phyloP scores from a whole-genome alignment of 306 rosid genomes.

The Adenanthera pavonina region DNA sequence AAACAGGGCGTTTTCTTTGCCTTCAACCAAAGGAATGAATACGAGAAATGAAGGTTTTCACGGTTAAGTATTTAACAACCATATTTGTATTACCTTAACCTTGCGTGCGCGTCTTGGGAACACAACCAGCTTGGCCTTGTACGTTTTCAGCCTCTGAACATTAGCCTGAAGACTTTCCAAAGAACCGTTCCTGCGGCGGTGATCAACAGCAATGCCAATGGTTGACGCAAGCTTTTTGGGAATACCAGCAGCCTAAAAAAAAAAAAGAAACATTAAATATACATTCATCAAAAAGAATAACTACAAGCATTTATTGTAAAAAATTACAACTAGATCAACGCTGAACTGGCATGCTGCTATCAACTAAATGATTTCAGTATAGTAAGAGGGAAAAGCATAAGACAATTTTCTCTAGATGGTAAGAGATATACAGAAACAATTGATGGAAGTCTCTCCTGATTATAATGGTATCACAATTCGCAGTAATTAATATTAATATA shows the following conservation, averaged over 20 bases:
- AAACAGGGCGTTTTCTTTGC: not conserved
- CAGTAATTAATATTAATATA: not conserved
- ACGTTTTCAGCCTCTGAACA: constrained; percentile 58
- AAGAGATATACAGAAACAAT: not conserved
- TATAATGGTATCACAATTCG: not conserved
- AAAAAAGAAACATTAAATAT: not conserved
- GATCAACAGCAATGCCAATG: constrained; percentile 60
- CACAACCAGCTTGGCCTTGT: constrained; percentile 59
- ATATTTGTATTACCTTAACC: constrained; percentile 37
- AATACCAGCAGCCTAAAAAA: constrained; percentile 55
- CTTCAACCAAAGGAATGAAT: not conserved
- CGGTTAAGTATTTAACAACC: not conserved
- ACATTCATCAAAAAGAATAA: not conserved
- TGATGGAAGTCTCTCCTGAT: not conserved
- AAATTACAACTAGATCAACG: not conserved
- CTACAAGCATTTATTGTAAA: not conserved
- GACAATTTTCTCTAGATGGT: too few relatives aligned
- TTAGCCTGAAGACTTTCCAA: constrained; percentile 56
- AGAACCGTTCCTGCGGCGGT: constrained; percentile 55
- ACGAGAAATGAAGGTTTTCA: not conserved
- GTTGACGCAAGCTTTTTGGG: constrained; percentile 59
- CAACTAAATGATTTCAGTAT: not conserved
- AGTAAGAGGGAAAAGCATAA: not conserved
- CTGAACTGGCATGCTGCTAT: not conserved
- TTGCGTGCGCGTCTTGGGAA: constrained; percentile 63